Evolutionary conservation across 2,329 filamentous ascomycete species (phyloP), one percentile per base, ranked within the genome.

Genomic region (Venturia asperata): DNA sequence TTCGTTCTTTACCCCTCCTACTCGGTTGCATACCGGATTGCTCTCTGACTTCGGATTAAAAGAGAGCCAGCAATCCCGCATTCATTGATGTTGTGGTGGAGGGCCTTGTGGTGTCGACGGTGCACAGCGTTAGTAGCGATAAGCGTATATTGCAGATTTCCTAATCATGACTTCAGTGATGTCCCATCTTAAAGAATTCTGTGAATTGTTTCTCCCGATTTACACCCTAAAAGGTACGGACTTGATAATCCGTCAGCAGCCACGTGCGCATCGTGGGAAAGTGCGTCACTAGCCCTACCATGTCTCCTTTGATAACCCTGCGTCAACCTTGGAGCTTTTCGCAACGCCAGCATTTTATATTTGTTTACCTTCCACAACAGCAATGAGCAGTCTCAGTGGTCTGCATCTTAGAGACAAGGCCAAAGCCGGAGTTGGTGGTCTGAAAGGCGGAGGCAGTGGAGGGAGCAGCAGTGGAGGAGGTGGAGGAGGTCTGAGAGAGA

Each of bases 401-500:
- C 52, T 58, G 15, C 52, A 58, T 55, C 63, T 77, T 61, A 77
- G 76, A 67, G 73, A 74, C 49, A 70, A 81, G 30, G 74, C 75
- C 55, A 83, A 82, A 70, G 74, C 75, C 24, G 80, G 80, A 49
- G 80, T 80, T 77, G 81, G 68, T 79, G 43, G 34, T 6, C 19
- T 56, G 47, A 75, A 74, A 64, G 71, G 68, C 64, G 72, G 70
- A 30, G 71, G 75, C 45, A 75, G 71, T 49, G 72, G 74, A 63
- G 70, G 71, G 67, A 69, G 69, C 70, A 64, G 71, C 39, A 65
- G 37, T 15, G 19, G 37, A 10, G 37, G 52, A 30, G 37, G 52
- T 21, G 30, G 30, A 27, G 67, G 72, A 41, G 82, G 85, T 65
- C 83, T 83, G 71, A 83, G 81, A 73, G 84, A 79, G 67, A 78